These are phyloP conservation scores for Rhizopus stolonifer DNA, from an alignment of 371 early-diverging fungal genomes.

Conservation along the genomic window DNA sequence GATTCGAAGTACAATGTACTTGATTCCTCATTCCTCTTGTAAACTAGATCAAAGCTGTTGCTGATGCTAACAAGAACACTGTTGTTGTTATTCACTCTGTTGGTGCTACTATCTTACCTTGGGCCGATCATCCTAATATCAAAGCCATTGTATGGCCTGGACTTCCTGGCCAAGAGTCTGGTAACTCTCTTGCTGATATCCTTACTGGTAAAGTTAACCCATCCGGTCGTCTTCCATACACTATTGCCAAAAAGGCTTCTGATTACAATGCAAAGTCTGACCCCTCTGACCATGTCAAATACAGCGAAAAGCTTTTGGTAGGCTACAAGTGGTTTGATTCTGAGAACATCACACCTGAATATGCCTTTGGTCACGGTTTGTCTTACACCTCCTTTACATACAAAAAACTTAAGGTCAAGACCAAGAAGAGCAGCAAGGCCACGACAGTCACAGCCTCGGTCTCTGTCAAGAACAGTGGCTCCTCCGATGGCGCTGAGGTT, in stretches of 20 bases:
- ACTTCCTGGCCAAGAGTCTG: constrained; percentile 54
- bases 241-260: constrained; percentile 33
- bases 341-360: constrained; percentile 44
- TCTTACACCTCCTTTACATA: constrained; percentile 60
- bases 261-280: constrained; percentile 28
- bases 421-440: neutral
- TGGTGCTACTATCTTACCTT: constrained; percentile 54
- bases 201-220: constrained; percentile 60
- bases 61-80: constrained; percentile 48
- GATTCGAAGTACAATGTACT: neutral
- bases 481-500: constrained; percentile 51
- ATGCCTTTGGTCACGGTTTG: constrained; percentile 58
- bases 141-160: constrained; percentile 53
- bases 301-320: constrained; percentile 50
- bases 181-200: constrained; percentile 57
- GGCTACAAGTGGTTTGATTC: constrained; percentile 56
- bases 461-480: constrained; percentile 48
- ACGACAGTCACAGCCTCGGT: constrained; percentile 26
- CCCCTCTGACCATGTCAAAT: constrained; percentile 22
- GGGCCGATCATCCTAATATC: constrained; percentile 53
- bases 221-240: constrained; percentile 58
- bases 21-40: neutral
- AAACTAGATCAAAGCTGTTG: constrained; percentile 52
- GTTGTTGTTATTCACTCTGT: constrained; percentile 58
- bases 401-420: constrained; percentile 15